Evolutionary conservation across 1,284 basidiomycete genomes (phyloP).

Genomic region (Sporisorium reilianum): DNA sequence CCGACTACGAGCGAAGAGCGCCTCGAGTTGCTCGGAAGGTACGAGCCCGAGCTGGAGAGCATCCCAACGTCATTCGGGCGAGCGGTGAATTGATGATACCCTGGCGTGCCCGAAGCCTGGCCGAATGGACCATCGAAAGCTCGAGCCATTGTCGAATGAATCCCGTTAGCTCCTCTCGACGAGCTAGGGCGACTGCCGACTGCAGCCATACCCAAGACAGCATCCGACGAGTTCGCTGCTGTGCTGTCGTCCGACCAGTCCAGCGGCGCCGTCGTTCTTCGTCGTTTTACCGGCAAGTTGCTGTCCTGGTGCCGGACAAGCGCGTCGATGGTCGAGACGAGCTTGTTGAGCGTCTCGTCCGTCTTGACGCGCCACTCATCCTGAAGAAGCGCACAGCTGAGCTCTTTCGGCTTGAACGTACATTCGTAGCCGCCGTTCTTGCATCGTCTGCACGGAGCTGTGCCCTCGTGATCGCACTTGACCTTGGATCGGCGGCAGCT

Average conservation of each 20-base stretch:
- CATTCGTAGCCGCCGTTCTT: conserved; percentile 36
- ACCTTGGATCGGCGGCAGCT: conserved; percentile 40
- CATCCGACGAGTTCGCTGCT: background rate
- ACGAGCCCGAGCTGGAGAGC: background rate
- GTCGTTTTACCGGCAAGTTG: background rate
- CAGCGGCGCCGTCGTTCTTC: background rate
- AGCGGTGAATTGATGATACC: background rate
- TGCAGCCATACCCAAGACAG: background rate
- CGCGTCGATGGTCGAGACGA: conserved; percentile 25
- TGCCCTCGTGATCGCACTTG: conserved; percentile 34
- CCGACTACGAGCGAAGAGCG: background rate
- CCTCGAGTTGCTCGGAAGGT: background rate
- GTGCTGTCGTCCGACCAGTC: background rate
- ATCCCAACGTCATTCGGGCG: background rate
- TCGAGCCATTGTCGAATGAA: no score
- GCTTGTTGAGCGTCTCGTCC: conserved; percentile 38
- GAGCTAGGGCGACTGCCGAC: background rate
- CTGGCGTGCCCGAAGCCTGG: background rate
- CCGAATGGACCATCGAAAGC: background rate
- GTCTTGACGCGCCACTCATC: conserved; percentile 39
- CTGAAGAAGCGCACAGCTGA: conserved; percentile 13
- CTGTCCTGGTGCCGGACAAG: conserved; percentile 19
- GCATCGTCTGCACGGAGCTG: conserved; percentile 30
- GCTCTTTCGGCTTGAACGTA: conserved; percentile 31
- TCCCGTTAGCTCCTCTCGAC: background rate